Percentiles rank a stretch among this genome's conserved stretches.
Conservation (phyloP, 2,329 filamentous ascomycete genomes). For the Didymellaceae sp. region DNA sequence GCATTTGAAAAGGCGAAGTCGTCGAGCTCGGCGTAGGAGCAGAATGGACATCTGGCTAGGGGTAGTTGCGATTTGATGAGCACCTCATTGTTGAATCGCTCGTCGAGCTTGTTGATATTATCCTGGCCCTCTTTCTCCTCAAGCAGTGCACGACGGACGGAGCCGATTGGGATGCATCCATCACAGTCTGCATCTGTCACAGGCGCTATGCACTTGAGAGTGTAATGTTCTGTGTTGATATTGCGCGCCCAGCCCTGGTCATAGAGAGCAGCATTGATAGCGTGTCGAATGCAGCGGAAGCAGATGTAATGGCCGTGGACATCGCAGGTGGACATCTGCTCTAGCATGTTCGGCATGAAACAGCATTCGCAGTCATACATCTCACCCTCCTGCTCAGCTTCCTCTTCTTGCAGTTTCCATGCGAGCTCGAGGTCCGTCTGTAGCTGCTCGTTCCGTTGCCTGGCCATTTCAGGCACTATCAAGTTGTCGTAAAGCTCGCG, state of each 20-base stretch:
- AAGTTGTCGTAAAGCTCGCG: conserved; percentile 56
- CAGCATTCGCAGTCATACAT: conserved; percentile 79
- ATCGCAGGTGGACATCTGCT: conserved; percentile 76
- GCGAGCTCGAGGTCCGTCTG: conserved; percentile 52
- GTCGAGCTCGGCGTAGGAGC: conserved; percentile 88
- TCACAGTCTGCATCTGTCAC: conserved; percentile 65
- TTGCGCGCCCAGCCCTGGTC: conserved; percentile 90
- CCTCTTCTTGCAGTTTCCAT: conserved; percentile 54
- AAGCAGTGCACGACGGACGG: conserved; percentile 75
- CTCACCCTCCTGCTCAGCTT: conserved; percentile 55
- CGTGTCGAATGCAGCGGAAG: conserved; percentile 80
- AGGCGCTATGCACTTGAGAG: conserved; percentile 83
- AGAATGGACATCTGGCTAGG: conserved; percentile 87
- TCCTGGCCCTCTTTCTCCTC: conserved; percentile 73
- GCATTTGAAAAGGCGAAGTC: conserved; percentile 43
- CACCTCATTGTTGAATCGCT: conserved; percentile 77
- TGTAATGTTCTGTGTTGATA: conserved; percentile 74
- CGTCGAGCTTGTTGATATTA: conserved; percentile 76
- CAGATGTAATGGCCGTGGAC: conserved; percentile 75
- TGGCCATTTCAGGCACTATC: conserved; percentile 51
- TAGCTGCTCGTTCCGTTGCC: conserved; percentile 49
- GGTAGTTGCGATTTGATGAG: conserved; percentile 76
- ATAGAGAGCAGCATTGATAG: conserved; percentile 86
- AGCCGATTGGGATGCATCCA: conserved; percentile 72
- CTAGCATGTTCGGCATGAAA: conserved; percentile 73